Conservation (phyloP, 1,284 basidiomycete species). For the Phellopilus nigrolimitatus region DNA sequence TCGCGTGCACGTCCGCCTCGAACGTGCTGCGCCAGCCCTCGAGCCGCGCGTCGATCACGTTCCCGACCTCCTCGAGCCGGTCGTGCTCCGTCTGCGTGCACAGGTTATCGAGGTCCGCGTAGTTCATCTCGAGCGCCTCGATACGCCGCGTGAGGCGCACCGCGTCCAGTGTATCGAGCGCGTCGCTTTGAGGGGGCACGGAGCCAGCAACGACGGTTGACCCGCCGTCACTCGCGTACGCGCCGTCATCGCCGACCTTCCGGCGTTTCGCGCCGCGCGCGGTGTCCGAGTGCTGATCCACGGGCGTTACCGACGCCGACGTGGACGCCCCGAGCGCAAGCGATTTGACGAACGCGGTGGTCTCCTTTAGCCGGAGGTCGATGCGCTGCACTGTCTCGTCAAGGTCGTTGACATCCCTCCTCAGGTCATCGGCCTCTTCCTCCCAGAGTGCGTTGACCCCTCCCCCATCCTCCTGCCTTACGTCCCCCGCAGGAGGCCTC, state of each 20-base stretch:
- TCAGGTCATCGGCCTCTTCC: constrained; percentile 28
- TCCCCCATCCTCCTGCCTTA: constrained; percentile 4
- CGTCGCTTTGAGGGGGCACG: neutral
- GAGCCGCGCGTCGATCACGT: constrained; percentile 33
- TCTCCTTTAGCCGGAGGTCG: constrained; percentile 13
- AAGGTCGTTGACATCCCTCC: constrained; percentile 26
- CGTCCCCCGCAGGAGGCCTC: constrained; percentile 21
- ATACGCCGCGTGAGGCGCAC: constrained; percentile 38
- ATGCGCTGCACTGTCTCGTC: constrained; percentile 19
- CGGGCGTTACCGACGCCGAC: neutral
- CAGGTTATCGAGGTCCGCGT: constrained; percentile 41
- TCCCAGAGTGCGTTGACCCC: constrained; percentile 13
- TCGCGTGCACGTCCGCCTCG: neutral
- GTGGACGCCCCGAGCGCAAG: constrained; percentile 9
- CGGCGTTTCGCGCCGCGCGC: constrained; percentile 12
- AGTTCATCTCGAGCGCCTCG: constrained; percentile 32
- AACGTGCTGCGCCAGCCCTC: constrained; percentile 28
- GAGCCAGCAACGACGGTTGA: neutral
- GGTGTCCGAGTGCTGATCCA: constrained; percentile 12
- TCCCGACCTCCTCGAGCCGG: constrained; percentile 35
- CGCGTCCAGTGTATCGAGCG: constrained; percentile 25
- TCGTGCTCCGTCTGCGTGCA: constrained; percentile 35
- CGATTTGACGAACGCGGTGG: constrained; percentile 20
- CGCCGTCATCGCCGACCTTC: constrained; percentile 9
- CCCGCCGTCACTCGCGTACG: constrained; percentile 6